Evolutionary conservation across 2,329 filamentous ascomycete genomes (phyloP), one percentile per base, ranked within the genome.

Genomic region (Colletotrichum incanum): DNA sequence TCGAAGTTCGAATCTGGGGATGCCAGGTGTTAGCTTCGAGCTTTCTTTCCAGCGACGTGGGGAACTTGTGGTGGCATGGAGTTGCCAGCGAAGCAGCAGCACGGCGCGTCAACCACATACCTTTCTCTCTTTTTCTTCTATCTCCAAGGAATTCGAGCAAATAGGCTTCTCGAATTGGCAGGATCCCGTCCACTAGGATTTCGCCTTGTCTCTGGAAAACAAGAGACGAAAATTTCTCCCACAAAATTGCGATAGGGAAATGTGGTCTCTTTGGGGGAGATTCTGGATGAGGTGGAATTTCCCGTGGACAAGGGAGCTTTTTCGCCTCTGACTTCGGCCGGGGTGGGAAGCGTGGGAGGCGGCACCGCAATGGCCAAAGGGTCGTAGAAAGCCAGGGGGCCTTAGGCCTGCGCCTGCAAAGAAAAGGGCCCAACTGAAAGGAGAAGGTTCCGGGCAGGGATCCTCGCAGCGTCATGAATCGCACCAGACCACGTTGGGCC

Each of bases 11-110:
- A 43, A 43, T 31, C 70, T 70, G 65, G 50, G 69, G 65, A 65
- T 69, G 70, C 65, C 65, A 70, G 70, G 66, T 70, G 70, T 59
- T 71, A 71, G 68, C 64, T 71, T 69, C 11, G 45, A 63, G 59
- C 65, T 68, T 59, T 28, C 31, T 4, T 54, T 45, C 37, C 34
- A 59, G 39, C 52, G 18, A 63, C 52, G 69, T 72, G 69, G 69
- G 65, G 58, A 58, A 54, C 54, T 65, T 56, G 50, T 62, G 67
- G 28, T 31, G 28, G 54, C 47, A 62, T 56, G 68, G 56, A 67
- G 68, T 63, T 71, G 70, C 70, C 70, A 70, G 47, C 41, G 20
- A 60, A 55, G 64, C 69, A 71, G 63, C 50, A 41, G 26, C 50
- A 61, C 54, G 41, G 23, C 23, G 28, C 64, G 31, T 58, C 23